phyloP scores from a whole-genome alignment of 2,329 filamentous ascomycete genomes.

The Colletotrichum horii region DNA sequence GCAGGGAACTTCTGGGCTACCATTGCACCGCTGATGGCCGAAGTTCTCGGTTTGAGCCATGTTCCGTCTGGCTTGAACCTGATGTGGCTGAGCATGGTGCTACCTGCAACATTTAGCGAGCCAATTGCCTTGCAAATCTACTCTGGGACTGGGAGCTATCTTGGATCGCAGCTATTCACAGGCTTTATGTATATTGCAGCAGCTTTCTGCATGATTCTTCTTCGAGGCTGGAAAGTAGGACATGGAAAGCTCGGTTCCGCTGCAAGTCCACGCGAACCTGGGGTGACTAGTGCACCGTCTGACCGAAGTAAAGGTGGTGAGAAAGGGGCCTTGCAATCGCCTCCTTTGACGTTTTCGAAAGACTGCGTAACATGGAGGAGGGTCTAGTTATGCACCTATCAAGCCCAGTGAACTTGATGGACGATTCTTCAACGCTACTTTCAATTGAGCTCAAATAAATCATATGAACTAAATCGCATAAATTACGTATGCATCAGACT shows the following conservation, averaged over 20 bases:
- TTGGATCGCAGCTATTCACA: not conserved
- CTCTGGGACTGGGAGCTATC: not conserved
- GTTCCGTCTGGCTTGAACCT: not conserved
- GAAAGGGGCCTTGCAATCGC: not conserved
- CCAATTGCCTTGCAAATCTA: not conserved
- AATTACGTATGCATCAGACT: too few relatives aligned
- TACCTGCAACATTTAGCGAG: not conserved
- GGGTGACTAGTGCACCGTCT: not conserved
- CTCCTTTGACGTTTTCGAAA: not conserved
- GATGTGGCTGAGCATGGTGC: not conserved
- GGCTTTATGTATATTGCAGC: not conserved
- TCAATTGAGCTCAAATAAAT: not conserved
- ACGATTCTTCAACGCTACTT: too few relatives aligned
- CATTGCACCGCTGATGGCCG: not conserved
- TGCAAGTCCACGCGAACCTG: fast-evolving
- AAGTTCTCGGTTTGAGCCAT: not conserved
- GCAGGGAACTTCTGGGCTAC: not conserved
- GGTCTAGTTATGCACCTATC: fast-evolving
- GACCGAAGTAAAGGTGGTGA: not conserved
- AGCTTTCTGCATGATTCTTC: constrained; percentile 29
- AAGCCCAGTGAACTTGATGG: too few relatives aligned
- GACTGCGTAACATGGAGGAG: not conserved
- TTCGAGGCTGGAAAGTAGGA: not conserved
- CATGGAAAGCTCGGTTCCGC: not conserved
- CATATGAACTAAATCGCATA: not conserved